A percentile compares a stretch with the other conserved stretches of the same genome.
Evolutionary conservation across 2,329 filamentous ascomycete genomes (phyloP).

Genomic region (Alternaria rosae): DNA sequence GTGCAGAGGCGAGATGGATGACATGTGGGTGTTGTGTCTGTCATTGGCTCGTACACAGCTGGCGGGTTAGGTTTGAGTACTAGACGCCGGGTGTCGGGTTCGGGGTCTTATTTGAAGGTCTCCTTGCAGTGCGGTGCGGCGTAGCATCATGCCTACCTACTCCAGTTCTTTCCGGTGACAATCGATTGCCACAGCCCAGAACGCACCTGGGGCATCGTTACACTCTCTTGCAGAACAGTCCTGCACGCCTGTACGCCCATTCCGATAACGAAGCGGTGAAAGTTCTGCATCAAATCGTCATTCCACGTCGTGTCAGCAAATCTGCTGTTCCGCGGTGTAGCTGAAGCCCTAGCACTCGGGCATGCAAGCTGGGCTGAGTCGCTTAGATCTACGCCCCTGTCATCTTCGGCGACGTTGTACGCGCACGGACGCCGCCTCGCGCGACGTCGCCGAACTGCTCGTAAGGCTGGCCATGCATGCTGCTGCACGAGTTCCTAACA

Average conservation of each 20-base stretch:
- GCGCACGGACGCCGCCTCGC: not conserved
- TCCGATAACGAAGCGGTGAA: not conserved
- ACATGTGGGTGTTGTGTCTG: not conserved
- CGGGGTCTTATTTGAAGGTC: not conserved
- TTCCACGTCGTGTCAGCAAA: not conserved
- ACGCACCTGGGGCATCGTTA: not conserved
- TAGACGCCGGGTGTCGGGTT: not conserved
- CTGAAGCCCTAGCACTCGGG: not conserved
- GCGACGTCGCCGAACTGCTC: not conserved
- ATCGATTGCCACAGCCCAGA: fast-evolving
- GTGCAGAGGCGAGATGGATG: not conserved
- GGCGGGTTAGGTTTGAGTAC: not conserved
- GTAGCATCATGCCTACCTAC: not conserved
- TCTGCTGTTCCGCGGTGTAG: not conserved
- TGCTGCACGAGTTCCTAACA: not conserved
- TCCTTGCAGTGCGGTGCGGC: not conserved
- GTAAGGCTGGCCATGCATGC: not conserved
- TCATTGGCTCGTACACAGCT: not conserved
- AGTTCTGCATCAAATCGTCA: not conserved
- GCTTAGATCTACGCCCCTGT: not conserved
- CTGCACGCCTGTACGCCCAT: not conserved
- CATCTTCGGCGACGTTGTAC: not conserved
- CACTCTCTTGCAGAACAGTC: not conserved
- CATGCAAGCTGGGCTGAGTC: no score
- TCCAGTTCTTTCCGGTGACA: not conserved